Percentiles rank a stretch among this genome's conserved stretches.
Evolutionary conservation across 495 filamentous ascomycete species (phyloP).

Genomic region (Umbilicaria muhlenbergii): DNA sequence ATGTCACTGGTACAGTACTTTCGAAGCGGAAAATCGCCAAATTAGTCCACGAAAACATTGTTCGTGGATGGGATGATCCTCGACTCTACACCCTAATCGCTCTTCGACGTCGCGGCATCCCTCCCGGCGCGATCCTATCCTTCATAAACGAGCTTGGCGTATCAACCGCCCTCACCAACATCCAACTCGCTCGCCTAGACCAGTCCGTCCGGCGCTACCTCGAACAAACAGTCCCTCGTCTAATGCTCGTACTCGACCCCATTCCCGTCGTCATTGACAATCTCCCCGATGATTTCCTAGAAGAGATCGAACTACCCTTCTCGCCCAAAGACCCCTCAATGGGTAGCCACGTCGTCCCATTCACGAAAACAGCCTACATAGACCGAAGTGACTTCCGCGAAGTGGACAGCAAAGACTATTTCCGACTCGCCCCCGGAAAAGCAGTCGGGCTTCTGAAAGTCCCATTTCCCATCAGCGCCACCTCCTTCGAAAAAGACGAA

Average conservation of each 20-base stretch:
- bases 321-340: conserved; percentile 54
- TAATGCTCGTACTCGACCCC: conserved; percentile 66
- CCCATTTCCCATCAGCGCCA: conserved; percentile 69
- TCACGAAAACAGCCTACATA: conserved; percentile 82
- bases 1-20: conserved; percentile 64
- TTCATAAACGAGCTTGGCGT: conserved; percentile 86
- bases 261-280: conserved; percentile 61
- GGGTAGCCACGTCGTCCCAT: conserved; percentile 47
- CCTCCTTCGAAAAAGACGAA: conserved; percentile 56
- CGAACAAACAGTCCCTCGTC: conserved; percentile 66
- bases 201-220: conserved; percentile 66
- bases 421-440: conserved; percentile 86
- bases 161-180: conserved; percentile 55
- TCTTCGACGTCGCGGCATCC: conserved; percentile 66
- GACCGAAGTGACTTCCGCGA: conserved; percentile 88
- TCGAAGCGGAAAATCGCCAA: conserved; percentile 70
- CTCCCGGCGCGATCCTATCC: conserved; percentile 70
- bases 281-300: conserved; percentile 46
- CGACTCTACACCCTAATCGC: conserved; percentile 80
- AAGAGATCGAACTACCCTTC: conserved; percentile 53
- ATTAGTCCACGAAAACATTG: conserved; percentile 55
- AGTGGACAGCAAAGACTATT: conserved; percentile 70
- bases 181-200: conserved; percentile 62
- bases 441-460: conserved; percentile 74
- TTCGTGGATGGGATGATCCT: conserved; percentile 80